phyloP scores from a whole-genome alignment of 164 flowering plant species.

The Macadamia integrifolia region DNA sequence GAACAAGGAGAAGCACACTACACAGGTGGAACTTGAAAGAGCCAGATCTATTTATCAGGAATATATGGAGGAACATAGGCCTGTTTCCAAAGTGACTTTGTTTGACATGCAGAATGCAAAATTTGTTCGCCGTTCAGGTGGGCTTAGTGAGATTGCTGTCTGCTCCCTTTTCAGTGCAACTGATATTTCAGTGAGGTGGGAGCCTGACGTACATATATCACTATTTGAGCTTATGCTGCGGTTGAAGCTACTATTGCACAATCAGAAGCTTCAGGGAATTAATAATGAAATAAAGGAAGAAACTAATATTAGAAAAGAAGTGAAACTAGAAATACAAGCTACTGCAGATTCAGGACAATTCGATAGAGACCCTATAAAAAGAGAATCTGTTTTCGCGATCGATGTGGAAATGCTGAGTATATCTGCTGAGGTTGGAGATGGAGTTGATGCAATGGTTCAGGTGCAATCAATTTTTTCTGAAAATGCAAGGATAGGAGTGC shows the following conservation, averaged over 20 bases:
- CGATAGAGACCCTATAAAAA: slow-evolving; percentile 56
- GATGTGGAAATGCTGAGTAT: slow-evolving; percentile 84
- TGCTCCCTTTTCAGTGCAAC: slow-evolving; percentile 98
- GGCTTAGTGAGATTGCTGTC: slow-evolving; percentile 66
- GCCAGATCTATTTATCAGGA: slow-evolving; percentile 83
- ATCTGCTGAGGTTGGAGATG: slow-evolving; percentile 83
- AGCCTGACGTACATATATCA: slow-evolving; percentile 89
- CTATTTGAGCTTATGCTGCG: slow-evolving; percentile 67
- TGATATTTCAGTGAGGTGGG: slow-evolving; percentile 85
- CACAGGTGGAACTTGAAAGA: slow-evolving; percentile 86
- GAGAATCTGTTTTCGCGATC: slow-evolving; percentile 81
- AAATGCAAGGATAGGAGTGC: slow-evolving; percentile 90
- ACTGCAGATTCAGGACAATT: slow-evolving; percentile 27
- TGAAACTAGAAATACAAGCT: slow-evolving; percentile 37
- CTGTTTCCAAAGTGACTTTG: slow-evolving; percentile 51
- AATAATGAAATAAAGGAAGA: slow-evolving; percentile 28
- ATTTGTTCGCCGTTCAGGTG: slow-evolving; percentile 85
- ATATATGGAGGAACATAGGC: slow-evolving; percentile 36
- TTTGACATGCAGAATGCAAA: slow-evolving; percentile 96
- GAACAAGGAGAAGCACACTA: slow-evolving; percentile 84
- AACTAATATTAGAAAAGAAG: slow-evolving; percentile 20
- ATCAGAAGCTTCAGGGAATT: slow-evolving; percentile 45
- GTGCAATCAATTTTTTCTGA: slow-evolving; percentile 81
- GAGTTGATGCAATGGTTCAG: slow-evolving; percentile 58
- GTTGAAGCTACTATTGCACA: slow-evolving; percentile 49